Evolutionary conservation across 768 basidiomycete species (phyloP).

Genomic region (Boletus fagicola): DNA sequence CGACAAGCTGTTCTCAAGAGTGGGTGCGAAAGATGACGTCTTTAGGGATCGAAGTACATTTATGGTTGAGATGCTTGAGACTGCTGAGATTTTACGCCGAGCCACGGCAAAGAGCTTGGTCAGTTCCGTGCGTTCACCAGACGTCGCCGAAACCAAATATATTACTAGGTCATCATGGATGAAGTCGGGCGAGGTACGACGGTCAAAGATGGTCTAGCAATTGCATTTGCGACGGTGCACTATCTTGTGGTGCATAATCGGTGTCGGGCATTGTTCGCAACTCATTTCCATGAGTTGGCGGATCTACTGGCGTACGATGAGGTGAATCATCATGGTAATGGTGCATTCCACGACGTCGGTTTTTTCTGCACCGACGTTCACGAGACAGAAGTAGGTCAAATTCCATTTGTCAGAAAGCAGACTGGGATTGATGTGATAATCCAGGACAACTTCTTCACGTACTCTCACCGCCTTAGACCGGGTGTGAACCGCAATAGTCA

Average conservation of each 20-base stretch:
- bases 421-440: background rate
- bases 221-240: conserved; percentile 88
- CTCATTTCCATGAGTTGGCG: conserved; percentile 95
- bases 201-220: conserved; percentile 85
- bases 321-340: conserved; percentile 38
- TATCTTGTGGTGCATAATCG: conserved; percentile 69
- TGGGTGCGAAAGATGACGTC: conserved; percentile 94
- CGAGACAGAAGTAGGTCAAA: conserved; percentile 61
- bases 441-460: conserved; percentile 77
- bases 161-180: conserved; percentile 91
- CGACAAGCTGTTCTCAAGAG: conserved; percentile 89
- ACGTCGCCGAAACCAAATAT: conserved; percentile 6
- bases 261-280: conserved; percentile 91
- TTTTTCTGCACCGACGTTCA: conserved; percentile 92
- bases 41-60: conserved; percentile 94
- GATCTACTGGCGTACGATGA: conserved; percentile 71
- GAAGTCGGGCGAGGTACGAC: conserved; percentile 98
- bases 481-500: conserved; percentile 92
- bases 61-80: conserved; percentile 98
- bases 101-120: conserved; percentile 86
- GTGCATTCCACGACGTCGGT: conserved; percentile 57
- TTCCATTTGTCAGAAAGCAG: background rate
- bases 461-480: conserved; percentile 74
- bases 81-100: conserved; percentile 81
- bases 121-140: conserved; percentile 25